Conservation (phyloP, 306 rosid species). For the Calophaca sinica region DNA sequence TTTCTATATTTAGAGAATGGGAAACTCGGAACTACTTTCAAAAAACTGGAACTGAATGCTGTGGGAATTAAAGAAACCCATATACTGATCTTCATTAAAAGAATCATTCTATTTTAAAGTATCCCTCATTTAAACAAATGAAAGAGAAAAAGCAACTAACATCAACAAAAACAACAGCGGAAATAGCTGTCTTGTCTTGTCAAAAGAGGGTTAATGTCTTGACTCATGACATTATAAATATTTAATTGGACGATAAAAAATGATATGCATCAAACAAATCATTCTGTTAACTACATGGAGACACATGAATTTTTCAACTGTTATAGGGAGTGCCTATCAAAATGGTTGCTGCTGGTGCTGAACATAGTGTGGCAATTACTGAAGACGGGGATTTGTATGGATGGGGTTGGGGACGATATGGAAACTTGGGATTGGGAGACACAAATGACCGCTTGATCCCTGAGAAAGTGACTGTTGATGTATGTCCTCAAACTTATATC, state of each 20-base stretch:
- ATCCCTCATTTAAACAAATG: not conserved
- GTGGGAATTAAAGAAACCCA: not conserved
- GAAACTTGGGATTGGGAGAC: slow-evolving; percentile 97
- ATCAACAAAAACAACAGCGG: not conserved
- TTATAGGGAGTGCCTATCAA: slow-evolving; percentile 76
- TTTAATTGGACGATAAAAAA: too few species aligned
- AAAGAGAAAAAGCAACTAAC: slow-evolving; percentile 15
- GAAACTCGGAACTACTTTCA: too few species aligned
- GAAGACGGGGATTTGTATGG: slow-evolving; percentile 85
- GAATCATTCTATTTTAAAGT: not conserved
- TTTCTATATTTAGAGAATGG: too few species aligned
- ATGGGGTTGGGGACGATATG: slow-evolving; percentile 99
- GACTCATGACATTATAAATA: not conserved
- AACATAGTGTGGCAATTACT: slow-evolving; percentile 90
- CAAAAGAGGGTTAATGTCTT: not conserved
- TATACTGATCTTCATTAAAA: slow-evolving; percentile 4
- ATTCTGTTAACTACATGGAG: slow-evolving; percentile 4
- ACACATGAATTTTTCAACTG: slow-evolving; percentile 20
- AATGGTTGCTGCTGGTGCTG: slow-evolving; percentile 99
- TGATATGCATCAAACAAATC: not conserved
- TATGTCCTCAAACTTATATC: slow-evolving; percentile 53
- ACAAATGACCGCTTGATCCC: slow-evolving; percentile 85
- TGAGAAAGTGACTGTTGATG: slow-evolving; percentile 73
- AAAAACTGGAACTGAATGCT: not conserved
- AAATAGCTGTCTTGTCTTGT: not conserved